These are phyloP conservation scores for Mortierella sp. DNA, from an alignment of 371 early-diverging fungal species.

Conservation along the genomic window DNA sequence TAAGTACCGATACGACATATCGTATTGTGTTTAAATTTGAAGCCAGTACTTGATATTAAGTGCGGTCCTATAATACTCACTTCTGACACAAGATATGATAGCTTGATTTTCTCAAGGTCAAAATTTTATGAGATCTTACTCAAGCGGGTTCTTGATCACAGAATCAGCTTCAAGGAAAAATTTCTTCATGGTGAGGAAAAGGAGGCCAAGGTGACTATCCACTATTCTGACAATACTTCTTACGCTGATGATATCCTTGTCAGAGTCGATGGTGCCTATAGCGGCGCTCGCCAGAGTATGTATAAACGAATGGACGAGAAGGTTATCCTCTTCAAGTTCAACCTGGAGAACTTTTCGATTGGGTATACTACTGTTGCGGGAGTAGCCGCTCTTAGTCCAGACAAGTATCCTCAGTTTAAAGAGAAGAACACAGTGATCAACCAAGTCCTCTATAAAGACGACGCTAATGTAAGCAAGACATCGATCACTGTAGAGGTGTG, in stretches of 20 bases:
- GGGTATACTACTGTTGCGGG: slow-evolving; percentile 20
- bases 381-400: slow-evolving; percentile 10
- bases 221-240: slow-evolving; percentile 14
- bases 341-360: slow-evolving; percentile 12
- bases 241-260: slow-evolving; percentile 26
- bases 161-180: no score
- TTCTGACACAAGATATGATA: no score
- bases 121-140: no score
- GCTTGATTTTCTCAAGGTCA: no score
- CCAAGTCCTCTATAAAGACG: background rate
- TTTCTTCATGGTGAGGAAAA: slow-evolving; percentile 4
- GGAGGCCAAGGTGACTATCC: slow-evolving; percentile 9
- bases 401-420: slow-evolving; percentile 17
- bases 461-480: background rate
- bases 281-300: slow-evolving; percentile 21
- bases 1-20: no score
- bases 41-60: no score
- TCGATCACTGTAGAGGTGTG: background rate
- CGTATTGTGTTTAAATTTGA: no score
- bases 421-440: background rate
- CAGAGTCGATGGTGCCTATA: no score
- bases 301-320: slow-evolving; percentile 13
- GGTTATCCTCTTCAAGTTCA: slow-evolving; percentile 2
- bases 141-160: no score
- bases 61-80: no score